A percentile compares a stretch with the other conserved stretches of the same genome.
phyloP scores from a whole-genome alignment of 805 yeast species.

The Suhomyces sp. region DNA sequence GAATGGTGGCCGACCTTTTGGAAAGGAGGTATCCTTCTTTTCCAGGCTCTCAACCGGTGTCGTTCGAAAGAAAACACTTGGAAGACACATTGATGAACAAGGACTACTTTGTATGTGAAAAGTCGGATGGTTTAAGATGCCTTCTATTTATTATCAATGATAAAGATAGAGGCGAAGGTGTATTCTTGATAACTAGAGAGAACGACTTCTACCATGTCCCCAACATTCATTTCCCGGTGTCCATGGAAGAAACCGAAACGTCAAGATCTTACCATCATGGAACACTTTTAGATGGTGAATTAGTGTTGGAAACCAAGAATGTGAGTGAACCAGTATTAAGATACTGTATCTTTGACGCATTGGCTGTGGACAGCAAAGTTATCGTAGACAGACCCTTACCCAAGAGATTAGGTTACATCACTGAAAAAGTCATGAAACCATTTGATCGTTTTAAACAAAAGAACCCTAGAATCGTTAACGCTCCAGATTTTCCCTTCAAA shows the following conservation, averaged over 20 bases:
- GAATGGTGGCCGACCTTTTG: slow-evolving; percentile 64
- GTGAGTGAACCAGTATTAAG: slow-evolving; percentile 51
- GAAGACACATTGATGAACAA: slow-evolving; percentile 56
- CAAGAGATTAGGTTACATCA: slow-evolving; percentile 83
- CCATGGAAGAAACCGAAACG: slow-evolving; percentile 39
- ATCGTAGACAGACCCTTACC: slow-evolving; percentile 71
- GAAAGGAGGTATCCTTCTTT: slow-evolving; percentile 57
- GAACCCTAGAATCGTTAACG: slow-evolving; percentile 70
- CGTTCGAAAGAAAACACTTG: slow-evolving; percentile 77
- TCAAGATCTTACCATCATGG: slow-evolving; percentile 74
- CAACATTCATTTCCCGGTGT: slow-evolving; percentile 77
- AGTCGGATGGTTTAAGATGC: slow-evolving; percentile 90
- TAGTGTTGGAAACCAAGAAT: slow-evolving; percentile 74
- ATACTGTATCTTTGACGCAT: slow-evolving; percentile 87
- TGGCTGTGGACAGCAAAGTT: slow-evolving; percentile 75
- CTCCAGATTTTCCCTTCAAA: slow-evolving; percentile 73
- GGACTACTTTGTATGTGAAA: slow-evolving; percentile 94
- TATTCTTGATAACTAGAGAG: slow-evolving; percentile 84
- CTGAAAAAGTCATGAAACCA: slow-evolving; percentile 78
- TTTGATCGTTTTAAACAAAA: slow-evolving; percentile 65
- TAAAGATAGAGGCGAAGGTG: slow-evolving; percentile 79
- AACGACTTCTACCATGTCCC: slow-evolving; percentile 83
- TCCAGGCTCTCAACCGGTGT: slow-evolving; percentile 95
- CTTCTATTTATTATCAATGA: slow-evolving; percentile 66
- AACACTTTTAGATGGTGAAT: slow-evolving; percentile 90